Base-by-base conservation (phyloP, 805 yeast genomes). In the Candida berthetii region DNA sequence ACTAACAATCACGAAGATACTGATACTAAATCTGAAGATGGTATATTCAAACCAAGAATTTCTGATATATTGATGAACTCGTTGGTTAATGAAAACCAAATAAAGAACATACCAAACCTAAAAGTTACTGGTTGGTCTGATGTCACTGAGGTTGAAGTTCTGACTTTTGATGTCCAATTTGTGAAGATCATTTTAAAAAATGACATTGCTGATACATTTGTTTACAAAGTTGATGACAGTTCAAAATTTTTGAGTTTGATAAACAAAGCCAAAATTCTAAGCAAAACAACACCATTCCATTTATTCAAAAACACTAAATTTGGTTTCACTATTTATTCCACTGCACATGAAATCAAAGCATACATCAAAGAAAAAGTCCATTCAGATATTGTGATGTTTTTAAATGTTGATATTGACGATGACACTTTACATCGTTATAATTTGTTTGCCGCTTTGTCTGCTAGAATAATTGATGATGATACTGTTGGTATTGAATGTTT, bases 51-150 rank as follows among this genome's bases (percentile, higher is more conserved):
- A 36, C 85, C 93, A 2, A 71, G 82, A 3, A 68, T 85, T 13
- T 73, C 96, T 0, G 96, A 89, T 58, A 71, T 87, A 37, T 64
- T 91, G 44, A 87, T 90, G 95, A 95, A 90, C 54, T 87, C 96
- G 0, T 68, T 91, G 55, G 78, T 85, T 25, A 91, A 91, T 57
- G 95, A 87, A 52, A 82, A 81, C 19, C 93, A 96, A 0, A 69
- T 91, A 62, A 74, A 43, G 48, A 68, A 74, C 32, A 63, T 89
- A 15, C 96, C 97, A 0, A 66, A 68, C 22, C 68, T 91, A 68
- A 67, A 65, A 45, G 96, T 90, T 6, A 69, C 66, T 11, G 71
- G 74, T 3, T 87, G 93, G 85, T 72, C 82, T 22, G 68, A 71
- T 11, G 76, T 89, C 7, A 70, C 72, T 28, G 74, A 78, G 27